These are phyloP conservation scores for Petunia axillaris DNA, from an alignment of 257 asterid species.

Conservation along the genomic window DNA sequence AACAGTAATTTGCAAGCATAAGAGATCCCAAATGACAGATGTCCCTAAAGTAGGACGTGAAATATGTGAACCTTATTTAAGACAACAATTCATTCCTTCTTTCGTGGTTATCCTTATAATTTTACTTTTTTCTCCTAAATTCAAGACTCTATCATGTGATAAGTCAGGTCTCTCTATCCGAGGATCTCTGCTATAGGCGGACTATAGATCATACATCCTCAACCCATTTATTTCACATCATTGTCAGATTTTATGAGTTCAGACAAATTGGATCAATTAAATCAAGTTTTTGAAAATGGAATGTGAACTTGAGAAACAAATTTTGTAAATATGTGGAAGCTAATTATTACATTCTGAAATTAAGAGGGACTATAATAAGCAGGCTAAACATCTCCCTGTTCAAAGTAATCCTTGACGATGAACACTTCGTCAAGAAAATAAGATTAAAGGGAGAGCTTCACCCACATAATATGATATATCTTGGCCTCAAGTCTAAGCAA, in stretches of 20 bases:
- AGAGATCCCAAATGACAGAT: constrained; percentile 1
- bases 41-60: background rate
- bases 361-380: constrained; percentile 6
- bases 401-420: background rate
- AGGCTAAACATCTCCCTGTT: background rate
- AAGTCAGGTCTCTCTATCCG: background rate
- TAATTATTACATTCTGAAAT: background rate
- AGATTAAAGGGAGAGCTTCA: background rate
- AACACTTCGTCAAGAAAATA: background rate
- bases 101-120: background rate
- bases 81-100: background rate
- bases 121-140: background rate
- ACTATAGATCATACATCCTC: background rate
- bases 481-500: background rate
- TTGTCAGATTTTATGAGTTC: background rate
- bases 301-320: constrained; percentile 8
- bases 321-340: background rate
- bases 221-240: background rate
- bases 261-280: background rate
- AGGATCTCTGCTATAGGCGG: constrained; percentile 21
- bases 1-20: background rate
- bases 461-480: background rate
- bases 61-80: background rate
- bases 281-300: background rate
- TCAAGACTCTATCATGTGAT: constrained; percentile 4